A percentile compares a stretch with the other conserved stretches of the same genome.
Evolutionary conservation across 2,329 filamentous ascomycete species (phyloP).

Genomic region (Calonectria ilicicola): DNA sequence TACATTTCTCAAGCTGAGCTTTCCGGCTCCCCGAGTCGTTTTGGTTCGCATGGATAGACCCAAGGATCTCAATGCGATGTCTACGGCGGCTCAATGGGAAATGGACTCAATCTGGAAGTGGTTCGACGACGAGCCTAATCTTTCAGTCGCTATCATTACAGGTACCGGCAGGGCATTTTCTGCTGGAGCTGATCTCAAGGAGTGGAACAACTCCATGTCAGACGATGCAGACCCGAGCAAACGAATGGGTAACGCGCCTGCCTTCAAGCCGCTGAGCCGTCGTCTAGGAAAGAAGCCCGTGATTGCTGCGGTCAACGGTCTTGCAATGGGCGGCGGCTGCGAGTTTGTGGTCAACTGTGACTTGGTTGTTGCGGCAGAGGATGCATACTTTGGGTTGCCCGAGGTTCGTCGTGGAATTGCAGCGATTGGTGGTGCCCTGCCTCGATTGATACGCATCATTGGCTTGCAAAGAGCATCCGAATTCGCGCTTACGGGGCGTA

Average conservation of each 20-base stretch:
- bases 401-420: constrained; percentile 67
- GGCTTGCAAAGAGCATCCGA: constrained; percentile 62
- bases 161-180: constrained; percentile 66
- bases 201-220: constrained; percentile 47
- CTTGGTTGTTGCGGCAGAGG: constrained; percentile 64
- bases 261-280: constrained; percentile 62
- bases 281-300: constrained; percentile 70
- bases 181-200: constrained; percentile 67
- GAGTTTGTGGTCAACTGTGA: constrained; percentile 68
- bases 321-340: constrained; percentile 68
- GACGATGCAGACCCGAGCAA: constrained; percentile 26
- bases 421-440: constrained; percentile 63
- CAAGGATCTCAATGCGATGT: constrained; percentile 56
- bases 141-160: constrained; percentile 62
- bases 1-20: constrained; percentile 48
- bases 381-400: constrained; percentile 63
- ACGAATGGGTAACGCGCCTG: constrained; percentile 43
- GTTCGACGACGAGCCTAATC: constrained; percentile 63
- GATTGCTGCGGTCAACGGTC: constrained; percentile 70
- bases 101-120: constrained; percentile 57
- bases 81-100: constrained; percentile 28
- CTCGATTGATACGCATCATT: constrained; percentile 59
- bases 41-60: constrained; percentile 65
- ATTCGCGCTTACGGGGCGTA: constrained; percentile 60
- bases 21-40: constrained; percentile 60